These are phyloP conservation scores for Populus deltoides DNA, from an alignment of 345 rosid genomes.

Conservation along the genomic window DNA sequence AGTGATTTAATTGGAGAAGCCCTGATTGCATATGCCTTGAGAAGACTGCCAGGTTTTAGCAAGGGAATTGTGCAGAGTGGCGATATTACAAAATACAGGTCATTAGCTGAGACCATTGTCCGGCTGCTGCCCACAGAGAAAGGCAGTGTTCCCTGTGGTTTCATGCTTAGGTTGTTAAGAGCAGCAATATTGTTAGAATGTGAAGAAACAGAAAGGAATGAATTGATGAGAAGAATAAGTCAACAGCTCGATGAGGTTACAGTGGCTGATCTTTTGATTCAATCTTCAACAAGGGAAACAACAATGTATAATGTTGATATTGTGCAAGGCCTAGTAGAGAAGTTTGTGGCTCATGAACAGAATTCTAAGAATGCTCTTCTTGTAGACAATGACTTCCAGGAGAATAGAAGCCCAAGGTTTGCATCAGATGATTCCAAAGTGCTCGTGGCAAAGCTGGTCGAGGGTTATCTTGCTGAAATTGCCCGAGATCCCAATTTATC, in stretches of 20 bases:
- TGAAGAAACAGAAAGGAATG: constrained; percentile 27
- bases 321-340: constrained; percentile 26
- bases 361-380: constrained; percentile 1
- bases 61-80: constrained; percentile 21
- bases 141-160: constrained; percentile 30
- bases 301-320: constrained; percentile 21
- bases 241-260: constrained; percentile 25
- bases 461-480: constrained; percentile 34
- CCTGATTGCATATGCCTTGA: constrained; percentile 38
- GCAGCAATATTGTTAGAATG: constrained; percentile 26
- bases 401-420: constrained; percentile 17
- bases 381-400: constrained; percentile 14
- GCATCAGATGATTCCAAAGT: constrained; percentile 27
- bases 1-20: constrained; percentile 45
- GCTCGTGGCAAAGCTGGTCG: constrained; percentile 31
- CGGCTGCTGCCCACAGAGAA: constrained; percentile 26
- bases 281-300: constrained; percentile 21
- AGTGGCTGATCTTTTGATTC: constrained; percentile 33
- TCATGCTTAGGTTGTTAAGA: constrained; percentile 32
- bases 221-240: constrained; percentile 25
- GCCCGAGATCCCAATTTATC: constrained; percentile 28
- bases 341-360: constrained; percentile 12
- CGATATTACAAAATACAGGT: constrained; percentile 24
- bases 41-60: constrained; percentile 30
- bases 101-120: constrained; percentile 25